These are phyloP conservation scores for Corchorus olitorius DNA, from an alignment of 345 rosid species.

Conservation along the genomic window DNA sequence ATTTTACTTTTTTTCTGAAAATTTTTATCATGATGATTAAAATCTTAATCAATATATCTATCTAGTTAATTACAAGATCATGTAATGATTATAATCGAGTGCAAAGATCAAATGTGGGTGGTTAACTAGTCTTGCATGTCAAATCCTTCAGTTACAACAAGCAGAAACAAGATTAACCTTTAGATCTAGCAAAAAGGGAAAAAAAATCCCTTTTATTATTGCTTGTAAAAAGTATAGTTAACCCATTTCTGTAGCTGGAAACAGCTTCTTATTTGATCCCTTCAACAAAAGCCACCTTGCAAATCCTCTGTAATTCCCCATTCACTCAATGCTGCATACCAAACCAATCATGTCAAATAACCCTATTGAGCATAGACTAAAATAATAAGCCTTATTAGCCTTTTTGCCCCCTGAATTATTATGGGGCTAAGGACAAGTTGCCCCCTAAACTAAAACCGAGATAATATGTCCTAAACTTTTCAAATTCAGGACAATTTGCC, in stretches of 20 bases:
- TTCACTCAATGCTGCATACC: neutral
- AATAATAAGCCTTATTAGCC: neutral
- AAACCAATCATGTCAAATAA: neutral
- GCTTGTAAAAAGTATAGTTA: neutral
- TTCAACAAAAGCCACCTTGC: neutral
- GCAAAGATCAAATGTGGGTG: neutral
- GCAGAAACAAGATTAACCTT: neutral
- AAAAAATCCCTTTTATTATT: neutral
- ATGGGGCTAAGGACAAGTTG: neutral
- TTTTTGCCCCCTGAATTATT: too few relatives aligned
- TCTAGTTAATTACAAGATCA: neutral
- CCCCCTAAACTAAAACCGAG: neutral
- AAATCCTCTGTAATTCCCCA: neutral
- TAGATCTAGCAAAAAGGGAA: neutral
- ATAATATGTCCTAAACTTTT: too few relatives aligned
- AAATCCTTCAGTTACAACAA: neutral
- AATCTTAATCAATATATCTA: neutral
- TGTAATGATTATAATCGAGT: neutral
- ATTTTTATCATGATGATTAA: neutral
- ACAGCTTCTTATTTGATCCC: conserved; percentile 14
- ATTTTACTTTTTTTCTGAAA: neutral
- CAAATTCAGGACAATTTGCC: too few relatives aligned
- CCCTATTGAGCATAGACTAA: neutral
- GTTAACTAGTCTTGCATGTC: neutral
- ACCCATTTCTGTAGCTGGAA: conserved; percentile 5